A percentile compares a stretch with the other conserved stretches of the same genome.
These are phyloP conservation scores for Amaranthus palmeri DNA, from an alignment of 148 eudicot genomes.

Conservation along the genomic window DNA sequence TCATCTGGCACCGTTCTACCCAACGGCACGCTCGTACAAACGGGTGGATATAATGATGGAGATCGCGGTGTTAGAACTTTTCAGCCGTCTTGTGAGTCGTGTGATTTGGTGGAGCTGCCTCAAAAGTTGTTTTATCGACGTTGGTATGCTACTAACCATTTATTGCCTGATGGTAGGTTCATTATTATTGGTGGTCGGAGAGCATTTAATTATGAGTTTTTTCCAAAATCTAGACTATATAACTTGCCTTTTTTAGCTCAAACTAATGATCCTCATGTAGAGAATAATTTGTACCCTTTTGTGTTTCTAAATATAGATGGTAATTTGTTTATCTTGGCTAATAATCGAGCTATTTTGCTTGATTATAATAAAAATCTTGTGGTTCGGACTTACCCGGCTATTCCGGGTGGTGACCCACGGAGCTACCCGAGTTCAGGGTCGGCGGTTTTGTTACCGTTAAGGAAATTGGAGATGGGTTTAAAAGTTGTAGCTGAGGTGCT, in stretches of 20 bases:
- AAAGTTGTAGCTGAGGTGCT: slow-evolving; percentile 24
- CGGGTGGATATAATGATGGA: slow-evolving; percentile 36
- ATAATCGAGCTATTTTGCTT: slow-evolving; percentile 55
- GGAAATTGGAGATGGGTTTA: slow-evolving; percentile 6
- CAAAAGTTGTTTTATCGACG: slow-evolving; percentile 9
- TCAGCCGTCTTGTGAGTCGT: slow-evolving; percentile 30
- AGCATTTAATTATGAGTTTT: slow-evolving; percentile 55
- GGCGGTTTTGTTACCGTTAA: slow-evolving; percentile 58
- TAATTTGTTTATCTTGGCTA: slow-evolving; percentile 61
- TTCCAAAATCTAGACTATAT: not conserved
- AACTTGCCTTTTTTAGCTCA: slow-evolving; percentile 41
- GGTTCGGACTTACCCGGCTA: slow-evolving; percentile 43
- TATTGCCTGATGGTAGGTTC: slow-evolving; percentile 55
- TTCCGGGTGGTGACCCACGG: slow-evolving; percentile 60
- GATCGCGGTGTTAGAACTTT: slow-evolving; percentile 25
- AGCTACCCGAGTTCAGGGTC: slow-evolving; percentile 68
- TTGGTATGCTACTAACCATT: slow-evolving; percentile 34
- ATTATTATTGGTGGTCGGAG: slow-evolving; percentile 61
- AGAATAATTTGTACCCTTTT: slow-evolving; percentile 65
- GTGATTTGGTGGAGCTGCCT: slow-evolving; percentile 56
- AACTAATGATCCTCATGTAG: slow-evolving; percentile 35
- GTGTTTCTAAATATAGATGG: slow-evolving; percentile 64
- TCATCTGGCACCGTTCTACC: slow-evolving; percentile 33
- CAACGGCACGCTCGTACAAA: slow-evolving; percentile 29
- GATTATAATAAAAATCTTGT: slow-evolving; percentile 36